Evolutionary conservation across 805 yeast species (phyloP), one percentile per base, ranked within the genome.

Genomic region (Clavispora carvajalis): DNA sequence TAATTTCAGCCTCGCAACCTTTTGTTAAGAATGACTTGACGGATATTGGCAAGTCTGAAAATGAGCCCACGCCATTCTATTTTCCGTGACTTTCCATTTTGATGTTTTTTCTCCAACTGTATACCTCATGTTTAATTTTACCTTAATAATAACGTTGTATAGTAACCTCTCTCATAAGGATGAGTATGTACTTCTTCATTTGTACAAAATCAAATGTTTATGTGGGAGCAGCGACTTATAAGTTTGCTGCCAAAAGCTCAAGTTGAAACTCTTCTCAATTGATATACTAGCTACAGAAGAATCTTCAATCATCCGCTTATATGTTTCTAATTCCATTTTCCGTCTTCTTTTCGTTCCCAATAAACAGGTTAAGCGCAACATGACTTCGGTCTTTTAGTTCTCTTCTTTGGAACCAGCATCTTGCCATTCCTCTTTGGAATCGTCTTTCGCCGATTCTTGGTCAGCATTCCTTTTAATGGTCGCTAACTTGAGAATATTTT

Each of bases 401-500:
- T n/a, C n/a, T n/a, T n/a, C n/a, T n/a, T n/a, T n/a, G n/a, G n/a
- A n/a, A 22, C 7, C 23, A 22, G 23, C 23, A 3, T 11, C 10
- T 22, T 22, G 10, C 10, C 10, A 5, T 12, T 5, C 29, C 29
- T 25, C 8, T n/a, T 25, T n/a, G 29, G 13, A 28, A 4, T 10
- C 17, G 7, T 28, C 31, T 7, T 15, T 5, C 18, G 7, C 31
- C 10, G 2, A 8, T 6, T 26, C 34, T 18, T 43, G 33, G n/a
- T 29, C 39, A 10, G 38, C 23, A 3, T 29, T 37, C 11, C 31
- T 22, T 31, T 41, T 39, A 35, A 47, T 44, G 19, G 36, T 42
- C 1, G 46, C 37, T n/a, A 47, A 37, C 19, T 40, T 44, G 40
- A 47, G 41, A 8, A 40, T 36, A 22, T 55, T 58, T 8, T 51